Percentiles rank a stretch among this genome's conserved stretches.
These are phyloP conservation scores for Fagus crenata DNA, from an alignment of 306 rosid genomes.

Conservation along the genomic window DNA sequence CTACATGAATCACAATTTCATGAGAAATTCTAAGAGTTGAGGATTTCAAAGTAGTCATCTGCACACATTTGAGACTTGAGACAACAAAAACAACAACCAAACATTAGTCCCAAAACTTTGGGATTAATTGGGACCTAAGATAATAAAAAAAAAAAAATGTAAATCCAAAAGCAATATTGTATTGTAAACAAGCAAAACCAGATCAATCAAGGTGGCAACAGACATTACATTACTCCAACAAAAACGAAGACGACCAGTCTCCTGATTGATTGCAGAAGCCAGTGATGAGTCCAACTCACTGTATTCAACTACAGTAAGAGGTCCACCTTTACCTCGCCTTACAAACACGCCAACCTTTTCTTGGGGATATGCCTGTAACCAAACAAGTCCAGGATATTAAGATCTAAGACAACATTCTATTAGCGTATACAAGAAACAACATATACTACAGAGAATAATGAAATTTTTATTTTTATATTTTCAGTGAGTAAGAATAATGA, in stretches of 20 bases:
- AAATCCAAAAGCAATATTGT: constrained; percentile 11
- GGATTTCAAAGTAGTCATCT: constrained; percentile 11
- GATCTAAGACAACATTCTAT: neutral
- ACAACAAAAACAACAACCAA: too few species aligned
- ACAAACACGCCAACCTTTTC: constrained; percentile 99
- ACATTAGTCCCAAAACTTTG: too few species aligned
- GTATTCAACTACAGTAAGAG: constrained; percentile 93
- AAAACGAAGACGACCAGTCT: constrained; percentile 92
- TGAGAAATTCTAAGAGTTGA: neutral
- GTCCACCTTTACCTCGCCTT: constrained; percentile 95
- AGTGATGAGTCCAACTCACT: constrained; percentile 77
- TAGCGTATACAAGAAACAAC: neutral
- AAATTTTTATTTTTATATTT: neutral
- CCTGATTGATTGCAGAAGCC: constrained; percentile 88
- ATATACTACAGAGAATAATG: neutral
- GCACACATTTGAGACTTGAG: neutral
- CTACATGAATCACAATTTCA: neutral
- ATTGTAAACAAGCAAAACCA: constrained; percentile 12
- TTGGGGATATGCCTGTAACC: constrained; percentile 90
- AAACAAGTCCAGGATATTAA: constrained; percentile 13
- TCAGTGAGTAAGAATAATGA: neutral
- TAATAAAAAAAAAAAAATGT: neutral
- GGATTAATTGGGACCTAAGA: neutral
- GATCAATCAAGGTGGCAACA: constrained; percentile 28
- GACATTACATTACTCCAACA: constrained; percentile 97